A percentile compares a stretch with the other conserved stretches of the same genome.
Evolutionary conservation across 768 basidiomycete genomes (phyloP).

Genomic region (Tylopilus vinaceipallidus): DNA sequence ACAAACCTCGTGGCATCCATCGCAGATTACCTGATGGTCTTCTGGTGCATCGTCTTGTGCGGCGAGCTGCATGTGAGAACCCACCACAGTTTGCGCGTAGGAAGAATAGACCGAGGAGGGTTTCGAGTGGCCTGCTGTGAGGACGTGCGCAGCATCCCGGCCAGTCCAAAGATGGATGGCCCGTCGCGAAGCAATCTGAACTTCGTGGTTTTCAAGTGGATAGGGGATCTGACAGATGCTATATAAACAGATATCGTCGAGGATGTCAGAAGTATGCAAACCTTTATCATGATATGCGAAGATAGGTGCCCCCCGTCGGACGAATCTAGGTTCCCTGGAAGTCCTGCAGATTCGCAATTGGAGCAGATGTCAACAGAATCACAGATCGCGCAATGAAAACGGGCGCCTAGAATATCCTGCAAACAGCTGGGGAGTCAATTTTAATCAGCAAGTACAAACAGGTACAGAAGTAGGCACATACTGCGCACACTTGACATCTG

Average conservation of each 20-base stretch:
- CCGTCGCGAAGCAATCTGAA: constrained; percentile 70
- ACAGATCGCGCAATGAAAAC: constrained; percentile 92
- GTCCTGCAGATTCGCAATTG: constrained; percentile 82
- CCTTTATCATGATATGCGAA: constrained; percentile 95
- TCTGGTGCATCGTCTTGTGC: constrained; percentile 31
- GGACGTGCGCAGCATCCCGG: constrained; percentile 66
- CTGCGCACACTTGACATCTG: constrained; percentile 85
- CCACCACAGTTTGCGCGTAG: constrained; percentile 68
- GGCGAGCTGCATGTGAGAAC: constrained; percentile 39
- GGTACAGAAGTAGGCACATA: constrained; percentile 38
- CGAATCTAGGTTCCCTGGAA: constrained; percentile 79
- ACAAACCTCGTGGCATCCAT: constrained; percentile 57
- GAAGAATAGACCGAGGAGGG: constrained; percentile 60
- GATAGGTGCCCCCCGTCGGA: constrained; percentile 76
- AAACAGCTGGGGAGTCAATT: constrained; percentile 57
- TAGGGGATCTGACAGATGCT: constrained; percentile 67
- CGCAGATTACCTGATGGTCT: constrained; percentile 63
- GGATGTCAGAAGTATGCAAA: constrained; percentile 26
- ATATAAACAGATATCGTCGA: background rate
- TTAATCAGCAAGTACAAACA: background rate
- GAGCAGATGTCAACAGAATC: constrained; percentile 81
- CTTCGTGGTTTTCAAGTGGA: constrained; percentile 70
- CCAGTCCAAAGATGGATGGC: constrained; percentile 77
- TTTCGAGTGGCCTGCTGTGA: constrained; percentile 46
- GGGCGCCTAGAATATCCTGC: constrained; percentile 86